Conservation (phyloP, 768 basidiomycete species). For the Fistulinella prunicolor region DNA sequence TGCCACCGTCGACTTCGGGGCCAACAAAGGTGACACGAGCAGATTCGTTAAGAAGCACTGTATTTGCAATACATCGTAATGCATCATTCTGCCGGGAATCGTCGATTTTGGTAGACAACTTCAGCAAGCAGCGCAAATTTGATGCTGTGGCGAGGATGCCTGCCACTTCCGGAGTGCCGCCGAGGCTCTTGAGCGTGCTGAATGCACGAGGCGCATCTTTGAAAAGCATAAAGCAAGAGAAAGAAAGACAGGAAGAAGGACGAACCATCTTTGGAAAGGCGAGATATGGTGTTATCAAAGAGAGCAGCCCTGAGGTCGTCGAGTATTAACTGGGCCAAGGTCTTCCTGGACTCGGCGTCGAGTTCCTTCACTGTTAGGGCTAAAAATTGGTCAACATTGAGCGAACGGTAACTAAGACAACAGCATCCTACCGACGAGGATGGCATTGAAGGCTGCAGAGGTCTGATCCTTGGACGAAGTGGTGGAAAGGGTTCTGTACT, state of each 20-base stretch:
- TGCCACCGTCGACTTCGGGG: slow-evolving; percentile 62
- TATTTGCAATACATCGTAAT: slow-evolving; percentile 75
- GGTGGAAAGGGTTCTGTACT: slow-evolving; percentile 18
- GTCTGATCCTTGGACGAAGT: slow-evolving; percentile 6
- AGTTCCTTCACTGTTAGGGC: slow-evolving; percentile 18
- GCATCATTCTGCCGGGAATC: slow-evolving; percentile 64
- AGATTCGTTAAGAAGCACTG: slow-evolving; percentile 63
- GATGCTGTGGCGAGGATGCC: slow-evolving; percentile 49
- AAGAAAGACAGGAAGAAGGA: not conserved
- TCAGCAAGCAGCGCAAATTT: slow-evolving; percentile 58
- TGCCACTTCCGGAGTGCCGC: slow-evolving; percentile 68
- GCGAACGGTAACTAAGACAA: slow-evolving; percentile 6
- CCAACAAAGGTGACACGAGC: slow-evolving; percentile 57
- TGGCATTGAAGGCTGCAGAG: slow-evolving; percentile 11
- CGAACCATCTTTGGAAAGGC: slow-evolving; percentile 57
- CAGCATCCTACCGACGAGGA: slow-evolving; percentile 12
- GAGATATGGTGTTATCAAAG: slow-evolving; percentile 40
- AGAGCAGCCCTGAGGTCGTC: slow-evolving; percentile 49
- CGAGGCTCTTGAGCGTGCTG: slow-evolving; percentile 70
- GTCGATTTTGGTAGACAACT: slow-evolving; percentile 49
- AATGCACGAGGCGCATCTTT: slow-evolving; percentile 69
- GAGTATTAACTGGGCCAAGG: slow-evolving; percentile 57
- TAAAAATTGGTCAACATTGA: slow-evolving; percentile 8
- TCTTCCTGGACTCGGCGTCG: slow-evolving; percentile 44
- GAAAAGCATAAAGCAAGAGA: not conserved